phyloP scores from a whole-genome alignment of 116 monocot genomes.

The Trichopus zeylanicus region DNA sequence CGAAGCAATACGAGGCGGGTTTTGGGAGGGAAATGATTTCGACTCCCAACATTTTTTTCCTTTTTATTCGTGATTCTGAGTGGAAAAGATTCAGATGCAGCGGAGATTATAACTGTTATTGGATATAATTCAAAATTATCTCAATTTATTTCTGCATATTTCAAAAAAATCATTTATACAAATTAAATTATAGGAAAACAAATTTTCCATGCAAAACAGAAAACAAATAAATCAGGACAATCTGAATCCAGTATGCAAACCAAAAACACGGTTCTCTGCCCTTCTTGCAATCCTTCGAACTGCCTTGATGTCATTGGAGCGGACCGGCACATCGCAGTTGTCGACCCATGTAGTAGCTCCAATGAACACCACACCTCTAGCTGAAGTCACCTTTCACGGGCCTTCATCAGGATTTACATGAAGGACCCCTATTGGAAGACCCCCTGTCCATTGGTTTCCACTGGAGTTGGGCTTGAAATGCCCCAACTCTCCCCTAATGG shows the following conservation, averaged over 20 bases:
- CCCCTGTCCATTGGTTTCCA: conserved; percentile 51
- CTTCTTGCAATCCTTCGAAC: conserved; percentile 44
- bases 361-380: conserved; percentile 54
- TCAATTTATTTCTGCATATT: too few relatives aligned
- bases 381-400: conserved; percentile 14
- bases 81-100: too few relatives aligned
- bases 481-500: conserved; percentile 65
- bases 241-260: conserved; percentile 58
- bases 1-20: too few relatives aligned
- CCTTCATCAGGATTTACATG: conserved; percentile 50
- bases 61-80: too few relatives aligned
- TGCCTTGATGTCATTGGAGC: conserved; percentile 27
- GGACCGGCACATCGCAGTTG: conserved; percentile 81
- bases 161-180: too few relatives aligned
- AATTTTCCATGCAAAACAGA: too few relatives aligned
- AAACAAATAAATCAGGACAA: too few relatives aligned
- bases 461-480: conserved; percentile 71
- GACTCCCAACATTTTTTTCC: too few relatives aligned
- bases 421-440: conserved; percentile 11
- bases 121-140: too few relatives aligned
- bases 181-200: too few relatives aligned
- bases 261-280: conserved; percentile 68
- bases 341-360: conserved; percentile 72
- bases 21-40: too few relatives aligned
- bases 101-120: too few relatives aligned